Evolutionary conservation across 2,329 filamentous ascomycete genomes (phyloP), one percentile per base, ranked within the genome.

Genomic region (Colletotrichum tropicicola): DNA sequence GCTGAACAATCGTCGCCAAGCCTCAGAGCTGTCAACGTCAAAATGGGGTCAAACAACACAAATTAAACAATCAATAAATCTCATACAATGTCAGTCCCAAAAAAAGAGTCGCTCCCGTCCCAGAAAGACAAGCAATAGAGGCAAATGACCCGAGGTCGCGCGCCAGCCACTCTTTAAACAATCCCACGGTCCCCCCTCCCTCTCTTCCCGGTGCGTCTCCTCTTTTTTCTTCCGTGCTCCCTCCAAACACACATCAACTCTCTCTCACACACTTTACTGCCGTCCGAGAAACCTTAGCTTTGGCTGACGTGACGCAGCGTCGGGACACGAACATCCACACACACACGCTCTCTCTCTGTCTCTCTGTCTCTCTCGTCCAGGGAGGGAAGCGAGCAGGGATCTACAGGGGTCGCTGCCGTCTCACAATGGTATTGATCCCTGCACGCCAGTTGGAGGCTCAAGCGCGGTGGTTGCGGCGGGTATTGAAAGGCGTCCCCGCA

Each of bases 401-500:
- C 43, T 55, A 37, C 49, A 51, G 61, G 61, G 57, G 49, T 30
- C 57, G 35, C 21, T 17, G 17, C 49, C 57, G 61, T 65, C 61
- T 65, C 61, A 61, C 61, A 65, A 55, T 61, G 43, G 57, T 49
- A 55, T 65, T 56, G 57, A 61, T 65, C 61, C 57, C 57, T 65
- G 61, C 49, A 65, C 57, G 57, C 57, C 61, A 65, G 49, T 21
- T 44, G 49, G 57, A 61, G 61, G 61, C 61, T 65, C 57, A 61
- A 65, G 57, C 61, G 61, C 61, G 41, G 23, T 52, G 32, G 32
- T 37, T 51, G 45, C 23, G 9, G 17, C 5, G 17, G n/a, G 5
- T n/a, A 21, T 43, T 43, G 39, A n/a, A n/a, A n/a, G n/a, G n/a
- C n/a, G n/a, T n/a, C n/a, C n/a, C n/a, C n/a, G 48, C 57, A 65